phyloP scores from a whole-genome alignment of 345 rosid species.

The Isatis tinctoria region DNA sequence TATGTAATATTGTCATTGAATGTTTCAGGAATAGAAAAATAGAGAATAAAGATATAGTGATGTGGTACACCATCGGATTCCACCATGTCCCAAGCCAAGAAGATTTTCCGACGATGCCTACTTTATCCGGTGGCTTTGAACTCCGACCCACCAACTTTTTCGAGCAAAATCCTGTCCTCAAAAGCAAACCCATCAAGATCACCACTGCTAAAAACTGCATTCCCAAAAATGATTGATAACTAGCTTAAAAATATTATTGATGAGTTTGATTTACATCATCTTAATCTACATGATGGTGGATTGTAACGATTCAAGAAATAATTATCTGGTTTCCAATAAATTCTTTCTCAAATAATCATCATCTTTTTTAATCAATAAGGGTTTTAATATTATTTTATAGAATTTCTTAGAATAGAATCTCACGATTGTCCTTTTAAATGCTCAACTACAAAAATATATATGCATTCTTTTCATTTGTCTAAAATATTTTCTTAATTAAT shows the following conservation, averaged over 20 bases:
- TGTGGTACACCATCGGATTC: conserved; percentile 50
- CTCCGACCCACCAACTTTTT: conserved; percentile 53
- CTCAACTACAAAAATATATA: not conserved
- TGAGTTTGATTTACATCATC: not conserved
- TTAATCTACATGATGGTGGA: not conserved
- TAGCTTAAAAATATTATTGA: not conserved
- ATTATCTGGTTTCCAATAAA: not conserved
- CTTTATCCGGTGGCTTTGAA: conserved; percentile 43
- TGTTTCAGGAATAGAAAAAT: conserved; percentile 39
- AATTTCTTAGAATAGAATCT: not conserved
- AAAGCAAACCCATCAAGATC: conserved; percentile 28
- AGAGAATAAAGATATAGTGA: conserved; percentile 50
- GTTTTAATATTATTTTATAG: not conserved
- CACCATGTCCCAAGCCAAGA: conserved; percentile 58
- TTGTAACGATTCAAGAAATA: not conserved
- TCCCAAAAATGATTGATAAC: conserved; percentile 6
- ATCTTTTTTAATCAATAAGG: not conserved
- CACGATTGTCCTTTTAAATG: not conserved
- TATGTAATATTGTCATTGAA: not conserved
- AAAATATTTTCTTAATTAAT: not conserved
- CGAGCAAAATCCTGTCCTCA: conserved; percentile 49
- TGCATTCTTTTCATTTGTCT: not conserved
- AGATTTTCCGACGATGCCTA: conserved; percentile 58
- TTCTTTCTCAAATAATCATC: not conserved
- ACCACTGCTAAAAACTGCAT: conserved; percentile 10